These are phyloP conservation scores for Grammothele lineata DNA, from an alignment of 768 basidiomycete genomes.

Conservation along the genomic window DNA sequence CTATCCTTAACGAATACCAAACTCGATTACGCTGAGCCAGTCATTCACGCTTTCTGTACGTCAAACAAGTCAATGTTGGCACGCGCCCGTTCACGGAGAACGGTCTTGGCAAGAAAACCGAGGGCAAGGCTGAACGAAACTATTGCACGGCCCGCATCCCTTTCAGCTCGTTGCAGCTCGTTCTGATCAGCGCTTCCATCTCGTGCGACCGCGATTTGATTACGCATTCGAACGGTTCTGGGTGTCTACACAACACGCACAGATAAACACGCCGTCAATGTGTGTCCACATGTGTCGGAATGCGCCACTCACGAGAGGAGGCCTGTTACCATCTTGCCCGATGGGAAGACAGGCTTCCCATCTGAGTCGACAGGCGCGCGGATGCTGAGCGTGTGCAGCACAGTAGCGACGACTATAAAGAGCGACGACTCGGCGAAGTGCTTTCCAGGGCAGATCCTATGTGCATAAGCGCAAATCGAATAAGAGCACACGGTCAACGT, in stretches of 20 bases:
- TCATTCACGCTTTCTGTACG: too few species aligned
- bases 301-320: conserved; percentile 13
- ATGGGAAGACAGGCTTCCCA: not conserved
- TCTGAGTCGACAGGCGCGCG: not conserved
- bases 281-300: too few species aligned
- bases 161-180: not conserved
- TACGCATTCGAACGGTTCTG: conserved; percentile 20
- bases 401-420: conserved; percentile 8
- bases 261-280: too few species aligned
- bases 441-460: conserved; percentile 1
- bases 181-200: conserved; percentile 7
- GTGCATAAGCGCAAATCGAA: not conserved
- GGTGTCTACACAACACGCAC: conserved; percentile 9
- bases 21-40: too few species aligned
- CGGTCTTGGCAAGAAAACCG: too few species aligned
- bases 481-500: not conserved
- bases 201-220: conserved; percentile 20
- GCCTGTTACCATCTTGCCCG: conserved; percentile 1
- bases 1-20: too few species aligned
- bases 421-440: conserved; percentile 2
- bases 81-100: too few species aligned
- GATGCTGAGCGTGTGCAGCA: conserved; percentile 7
- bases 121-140: too few species aligned
- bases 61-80: too few species aligned
- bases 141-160: too few species aligned